Evolutionary conservation across 495 filamentous ascomycete species (phyloP).

Genomic region (Clavariopsis aquatica): DNA sequence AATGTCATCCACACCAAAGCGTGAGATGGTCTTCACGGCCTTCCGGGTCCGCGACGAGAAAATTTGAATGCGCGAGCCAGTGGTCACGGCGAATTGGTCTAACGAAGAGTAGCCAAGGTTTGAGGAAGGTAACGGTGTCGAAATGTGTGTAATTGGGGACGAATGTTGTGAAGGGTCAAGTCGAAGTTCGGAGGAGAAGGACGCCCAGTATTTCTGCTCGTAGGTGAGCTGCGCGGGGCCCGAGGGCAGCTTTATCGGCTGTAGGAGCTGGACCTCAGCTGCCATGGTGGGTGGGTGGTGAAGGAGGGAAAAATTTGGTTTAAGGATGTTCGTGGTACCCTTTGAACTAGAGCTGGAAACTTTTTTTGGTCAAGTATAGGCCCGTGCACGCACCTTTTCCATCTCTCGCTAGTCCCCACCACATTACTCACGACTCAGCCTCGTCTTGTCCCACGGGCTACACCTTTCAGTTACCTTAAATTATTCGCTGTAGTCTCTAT

Average conservation of each 20-base stretch:
- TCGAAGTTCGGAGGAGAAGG: constrained; percentile 83
- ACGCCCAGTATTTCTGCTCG: constrained; percentile 93
- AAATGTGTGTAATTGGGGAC: constrained; percentile 83
- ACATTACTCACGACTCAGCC: no score
- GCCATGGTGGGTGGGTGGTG: constrained; percentile 62
- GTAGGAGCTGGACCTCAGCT: constrained; percentile 78
- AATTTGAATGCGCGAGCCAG: constrained; percentile 86
- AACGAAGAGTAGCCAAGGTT: constrained; percentile 47
- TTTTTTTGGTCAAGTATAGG: neutral
- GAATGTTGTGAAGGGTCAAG: constrained; percentile 78
- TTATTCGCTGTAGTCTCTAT: no score
- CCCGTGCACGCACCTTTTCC: no score
- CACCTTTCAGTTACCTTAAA: no score
- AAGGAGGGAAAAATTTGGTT: neutral
- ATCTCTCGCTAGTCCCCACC: no score
- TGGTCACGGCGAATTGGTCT: constrained; percentile 90
- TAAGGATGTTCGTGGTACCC: neutral
- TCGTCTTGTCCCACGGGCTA: no score
- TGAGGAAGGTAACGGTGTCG: constrained; percentile 63
- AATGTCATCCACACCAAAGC: constrained; percentile 73
- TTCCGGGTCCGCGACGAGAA: constrained; percentile 88
- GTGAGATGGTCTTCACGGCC: constrained; percentile 83
- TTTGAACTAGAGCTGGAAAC: neutral
- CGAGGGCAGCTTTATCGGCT: constrained; percentile 77
- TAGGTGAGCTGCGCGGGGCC: constrained; percentile 73